These are phyloP conservation scores for Rhizopogon salebrosus DNA, from an alignment of 768 basidiomycete species.

Conservation along the genomic window DNA sequence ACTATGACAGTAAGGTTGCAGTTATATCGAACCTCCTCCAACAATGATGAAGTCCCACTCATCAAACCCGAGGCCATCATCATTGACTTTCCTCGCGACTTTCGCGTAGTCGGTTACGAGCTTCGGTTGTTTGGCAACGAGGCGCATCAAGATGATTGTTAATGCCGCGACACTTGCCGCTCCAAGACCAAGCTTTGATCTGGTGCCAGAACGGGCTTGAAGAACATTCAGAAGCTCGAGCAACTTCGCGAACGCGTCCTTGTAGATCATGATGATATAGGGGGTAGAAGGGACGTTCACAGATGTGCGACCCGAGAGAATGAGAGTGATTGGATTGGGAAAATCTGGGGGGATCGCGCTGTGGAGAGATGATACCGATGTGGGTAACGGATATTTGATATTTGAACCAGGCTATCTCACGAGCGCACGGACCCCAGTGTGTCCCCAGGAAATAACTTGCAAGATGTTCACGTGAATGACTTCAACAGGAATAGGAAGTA, in stretches of 20 bases:
- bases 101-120: conserved; percentile 9
- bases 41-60: conserved; percentile 49
- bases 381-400: no score
- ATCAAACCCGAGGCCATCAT: conserved; percentile 6
- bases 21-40: conserved; percentile 41
- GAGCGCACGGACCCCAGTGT: no score
- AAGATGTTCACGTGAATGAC: no score
- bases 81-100: conserved; percentile 5
- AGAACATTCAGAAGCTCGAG: background rate
- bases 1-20: no score
- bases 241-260: background rate
- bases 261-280: background rate
- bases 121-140: background rate
- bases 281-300: background rate
- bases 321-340: no score
- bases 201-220: background rate
- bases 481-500: no score
- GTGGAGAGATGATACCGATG: no score
- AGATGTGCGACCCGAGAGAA: no score
- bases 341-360: no score
- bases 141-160: conserved; percentile 1
- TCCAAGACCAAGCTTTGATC: background rate
- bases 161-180: conserved; percentile 4
- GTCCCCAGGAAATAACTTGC: no score
- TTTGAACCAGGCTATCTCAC: no score